Base-by-base conservation (phyloP, 345 rosid genomes). In the Geranium rotundifolium region DNA sequence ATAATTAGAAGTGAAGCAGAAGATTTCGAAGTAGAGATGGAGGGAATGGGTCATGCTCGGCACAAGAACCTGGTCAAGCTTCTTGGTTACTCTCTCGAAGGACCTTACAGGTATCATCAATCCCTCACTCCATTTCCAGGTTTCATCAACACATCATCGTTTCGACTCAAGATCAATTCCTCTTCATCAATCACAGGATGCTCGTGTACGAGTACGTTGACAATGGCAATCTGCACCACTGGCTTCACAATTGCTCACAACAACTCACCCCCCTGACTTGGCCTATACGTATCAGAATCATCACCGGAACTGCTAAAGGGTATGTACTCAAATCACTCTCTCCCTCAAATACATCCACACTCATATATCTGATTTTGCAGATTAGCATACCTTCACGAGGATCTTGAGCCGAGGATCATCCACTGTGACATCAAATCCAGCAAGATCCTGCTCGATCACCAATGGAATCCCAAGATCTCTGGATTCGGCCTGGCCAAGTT, bases 271-370 rank as follows among this genome's bases (percentile, higher is more conserved):
- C 89, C 56, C 70, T 89, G 55, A 67, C 79, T 6, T 86, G 96
- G 92, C 66, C 59, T 19, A 69, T 70, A 30, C 66, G 96, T 63
- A 75, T 81, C 79, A 76, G 78, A 18, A 85, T 89, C 27, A 81
- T 89, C 63, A 83, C 67, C 63, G 95, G 95, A 80, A 76, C 77
- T 31, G 95, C 85, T n/a, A 87, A 84, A 80, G 96, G 90, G 96
- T 81, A 55, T 19, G 65, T 37, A 34, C 61, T 19, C 7, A 63
- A 63, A 4, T 20, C 14, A 19, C 29, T n/a, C 19, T 27, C 7
- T 8, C 5, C 17, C 20, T 20, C 27, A 54, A 27, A 18, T 62
- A 19, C 27, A 19, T 61, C 60, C 54, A 19, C 17, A 29, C 18
- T 49, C 9, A 29, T 9, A 15, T 29, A 46, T 67, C 0, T 79